Base-by-base conservation (phyloP, 371 early-diverging fungal species). In the Mortierella sp. region DNA sequence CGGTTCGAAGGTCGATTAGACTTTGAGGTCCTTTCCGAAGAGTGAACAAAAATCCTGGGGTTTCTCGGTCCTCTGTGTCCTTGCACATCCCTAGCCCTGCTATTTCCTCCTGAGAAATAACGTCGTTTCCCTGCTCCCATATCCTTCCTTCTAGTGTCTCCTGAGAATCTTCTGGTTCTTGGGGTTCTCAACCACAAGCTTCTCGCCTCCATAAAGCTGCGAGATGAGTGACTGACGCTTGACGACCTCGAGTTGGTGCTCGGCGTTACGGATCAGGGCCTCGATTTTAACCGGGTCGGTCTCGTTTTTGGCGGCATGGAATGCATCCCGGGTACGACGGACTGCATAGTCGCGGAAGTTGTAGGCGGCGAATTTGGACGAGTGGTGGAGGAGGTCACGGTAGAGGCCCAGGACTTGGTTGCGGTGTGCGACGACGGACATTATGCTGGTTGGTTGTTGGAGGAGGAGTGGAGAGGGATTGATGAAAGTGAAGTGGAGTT, bases 271-370 rank as follows among this genome's bases (percentile, higher is more conserved):
- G 78, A 92, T 91, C 70, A 92, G 87, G 8, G 78, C 81, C 73
- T 88, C 75, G 75, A 94, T 91, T 77, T 89, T 91, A 44, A 80
- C 89, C 14, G 94, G 91, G 81, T 93, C 91, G 45, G 92, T 88
- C 87, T 92, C 93, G 55, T 75, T 83, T 80, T 90, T 89, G 82
- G 92, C 87, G 58, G 89, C 90, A 72, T 92, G 90, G 91, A 95
- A 95, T 38, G 91, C 91, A 82, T 95, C 95, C 70, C 90, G 84
- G 45, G 94, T 88, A 55, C 94, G 92, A 57, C 95, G 94, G 70
- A 91, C 77, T 60, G 94, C 92, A 82, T 95, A 95, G 70, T 93
- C 91, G 75, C 93, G 92, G 84, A 94, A 95, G 90, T 95, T 95
- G 92, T 95, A 94, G 74, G 92, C 87, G 5, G 91, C 82, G 79